Conservation (phyloP, 257 asterid genomes). For the Lycium barbarum region DNA sequence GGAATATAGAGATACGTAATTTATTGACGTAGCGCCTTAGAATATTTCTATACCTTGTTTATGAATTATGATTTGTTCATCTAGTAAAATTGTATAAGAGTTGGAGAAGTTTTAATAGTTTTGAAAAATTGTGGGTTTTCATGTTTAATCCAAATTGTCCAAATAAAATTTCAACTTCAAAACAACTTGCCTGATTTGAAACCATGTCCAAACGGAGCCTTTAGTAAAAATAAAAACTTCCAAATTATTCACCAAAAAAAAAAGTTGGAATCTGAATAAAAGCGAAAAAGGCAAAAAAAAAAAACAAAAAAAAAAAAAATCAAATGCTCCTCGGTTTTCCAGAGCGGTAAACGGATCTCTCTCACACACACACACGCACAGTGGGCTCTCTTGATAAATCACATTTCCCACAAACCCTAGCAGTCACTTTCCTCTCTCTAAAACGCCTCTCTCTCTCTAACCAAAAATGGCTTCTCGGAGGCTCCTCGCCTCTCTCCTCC, state of each 20-base stretch:
- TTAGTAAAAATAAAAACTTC: too few species aligned
- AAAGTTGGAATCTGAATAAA: neutral
- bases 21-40: too few species aligned
- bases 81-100: too few species aligned
- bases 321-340: neutral
- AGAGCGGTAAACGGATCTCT: conserved; percentile 14
- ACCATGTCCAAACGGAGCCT: too few species aligned
- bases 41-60: too few species aligned
- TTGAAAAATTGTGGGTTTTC: too few species aligned
- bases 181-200: too few species aligned
- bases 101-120: too few species aligned
- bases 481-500: conserved; percentile 76
- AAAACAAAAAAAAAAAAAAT: neutral
- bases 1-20: too few species aligned
- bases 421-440: conserved; percentile 27
- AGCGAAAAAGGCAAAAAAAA: neutral
- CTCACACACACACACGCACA: neutral
- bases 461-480: conserved; percentile 79
- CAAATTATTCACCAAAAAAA: conserved; percentile 26
- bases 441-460: conserved; percentile 22
- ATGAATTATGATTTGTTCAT: too few species aligned
- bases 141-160: too few species aligned
- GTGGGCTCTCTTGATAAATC: neutral
- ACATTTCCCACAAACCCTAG: conserved; percentile 32
- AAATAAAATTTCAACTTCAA: too few species aligned